Evolutionary conservation across 768 basidiomycete species (phyloP), one percentile per base, ranked within the genome.

Genomic region (Naganishia randhawae): DNA sequence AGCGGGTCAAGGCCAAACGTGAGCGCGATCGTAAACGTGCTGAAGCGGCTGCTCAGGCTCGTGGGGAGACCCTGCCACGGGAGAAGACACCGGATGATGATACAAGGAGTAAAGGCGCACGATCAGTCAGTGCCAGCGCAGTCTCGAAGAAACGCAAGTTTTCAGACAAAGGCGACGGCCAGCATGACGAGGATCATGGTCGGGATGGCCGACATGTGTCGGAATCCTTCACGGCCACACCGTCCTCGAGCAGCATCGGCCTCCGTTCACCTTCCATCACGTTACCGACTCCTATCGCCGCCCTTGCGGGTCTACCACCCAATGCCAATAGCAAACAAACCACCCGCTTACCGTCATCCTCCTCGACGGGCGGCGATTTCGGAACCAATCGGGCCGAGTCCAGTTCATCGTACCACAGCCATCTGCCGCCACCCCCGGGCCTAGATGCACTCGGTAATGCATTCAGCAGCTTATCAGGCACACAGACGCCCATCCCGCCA

Each of bases 1-100:
- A 79, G 63, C 72, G 78, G 13, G 78, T 79, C 1, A 61, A 76
- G n/a, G 78, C 78, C 10, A 65, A 77, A 25, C 76, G 76, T 57
- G 78, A 79, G 63, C 51, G 69, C 2, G 69, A 70, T 63, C 50
- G 68, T 32, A 32, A 51, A 41, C 42, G 69, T 45, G 55, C 50
- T 5, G 42, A 66, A 50, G 65, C 50, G 4, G 65, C 69, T 48
- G 64, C 57, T 5, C 31, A 50, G 32, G 54, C 32, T 4, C 39
- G 48, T 10, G 66, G 66, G 1, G 48, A 50, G 50, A 65, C 63
- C 19, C 31, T 48, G 42, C 63, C 42, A 19, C 3, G 63, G 31
- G 63, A 64, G 22, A 37, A 27, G 31, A 50, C 65, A 37, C 65
- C 65, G 51, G 65, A 67, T 32, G 50, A 52, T 41, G 65, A 66